A percentile compares a stretch with the other conserved stretches of the same genome.
Evolutionary conservation across 164 flowering plant species (phyloP).

Genomic region (Sedum album): DNA sequence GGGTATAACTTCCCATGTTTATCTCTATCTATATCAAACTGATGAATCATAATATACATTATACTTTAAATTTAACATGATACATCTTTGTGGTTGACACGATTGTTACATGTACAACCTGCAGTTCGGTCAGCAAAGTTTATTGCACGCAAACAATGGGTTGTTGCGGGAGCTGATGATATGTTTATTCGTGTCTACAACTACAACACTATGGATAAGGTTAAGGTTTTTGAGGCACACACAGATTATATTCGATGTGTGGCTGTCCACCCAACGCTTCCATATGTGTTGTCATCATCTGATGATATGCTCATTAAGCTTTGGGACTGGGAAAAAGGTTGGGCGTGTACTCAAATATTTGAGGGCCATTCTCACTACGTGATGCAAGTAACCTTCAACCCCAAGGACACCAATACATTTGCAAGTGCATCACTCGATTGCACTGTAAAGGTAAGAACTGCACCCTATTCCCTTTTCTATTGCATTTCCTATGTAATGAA

Average conservation of each 20-base stretch:
- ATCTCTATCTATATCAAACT: neutral
- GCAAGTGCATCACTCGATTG: slow-evolving; percentile 27
- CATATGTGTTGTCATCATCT: neutral
- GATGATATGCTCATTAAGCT: neutral
- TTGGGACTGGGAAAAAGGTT: slow-evolving; percentile 84
- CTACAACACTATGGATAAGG: slow-evolving; percentile 92
- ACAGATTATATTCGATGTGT: slow-evolving; percentile 26
- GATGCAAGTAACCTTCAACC: neutral
- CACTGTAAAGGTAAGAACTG: slow-evolving; percentile 62
- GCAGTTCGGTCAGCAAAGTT: slow-evolving; percentile 93
- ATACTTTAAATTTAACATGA: neutral
- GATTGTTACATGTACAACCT: slow-evolving; percentile 2
- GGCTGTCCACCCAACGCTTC: neutral
- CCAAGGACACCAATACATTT: neutral
- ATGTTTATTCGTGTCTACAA: slow-evolving; percentile 93
- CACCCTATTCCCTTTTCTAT: neutral
- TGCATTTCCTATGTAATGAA: neutral
- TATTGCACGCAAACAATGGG: slow-evolving; percentile 28
- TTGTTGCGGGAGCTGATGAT: slow-evolving; percentile 85
- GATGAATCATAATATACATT: neutral
- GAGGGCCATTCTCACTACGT: slow-evolving; percentile 63
- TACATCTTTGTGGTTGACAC: neutral
- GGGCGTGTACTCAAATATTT: slow-evolving; percentile 79
- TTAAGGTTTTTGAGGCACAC: slow-evolving; percentile 91
- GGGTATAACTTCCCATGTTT: neutral